Evolutionary conservation across 2,329 filamentous ascomycete species (phyloP).

Genomic region (Neopestalotiopsis clavispora): DNA sequence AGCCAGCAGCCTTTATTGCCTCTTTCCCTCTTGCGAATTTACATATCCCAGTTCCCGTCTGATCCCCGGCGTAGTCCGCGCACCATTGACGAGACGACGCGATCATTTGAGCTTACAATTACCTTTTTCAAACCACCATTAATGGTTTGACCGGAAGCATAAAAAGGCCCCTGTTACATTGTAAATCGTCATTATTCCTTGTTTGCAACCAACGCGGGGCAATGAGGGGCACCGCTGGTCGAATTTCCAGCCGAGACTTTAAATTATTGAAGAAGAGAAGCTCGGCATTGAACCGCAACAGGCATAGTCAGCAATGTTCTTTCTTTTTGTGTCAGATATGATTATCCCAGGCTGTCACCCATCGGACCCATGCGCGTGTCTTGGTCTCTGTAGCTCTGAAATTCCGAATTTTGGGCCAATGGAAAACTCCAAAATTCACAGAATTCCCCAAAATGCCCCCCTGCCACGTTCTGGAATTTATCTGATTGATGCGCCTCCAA

Average conservation of each 20-base stretch:
- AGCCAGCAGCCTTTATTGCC: background rate
- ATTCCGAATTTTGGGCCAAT: constrained; percentile 41
- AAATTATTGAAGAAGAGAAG: background rate
- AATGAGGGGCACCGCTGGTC: background rate
- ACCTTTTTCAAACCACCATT: background rate
- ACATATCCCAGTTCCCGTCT: background rate
- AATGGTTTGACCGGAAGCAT: background rate
- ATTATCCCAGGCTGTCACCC: background rate
- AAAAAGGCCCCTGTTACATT: background rate
- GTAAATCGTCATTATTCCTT: background rate
- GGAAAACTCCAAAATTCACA: constrained; percentile 30
- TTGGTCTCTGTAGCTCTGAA: constrained; percentile 23
- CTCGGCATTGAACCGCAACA: background rate
- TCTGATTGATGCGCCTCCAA: constrained; percentile 12
- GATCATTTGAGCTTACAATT: background rate
- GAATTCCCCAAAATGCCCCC: constrained; percentile 19
- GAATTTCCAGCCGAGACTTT: background rate
- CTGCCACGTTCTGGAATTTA: constrained; percentile 6
- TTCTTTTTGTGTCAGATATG: constrained; percentile 3
- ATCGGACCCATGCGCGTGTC: constrained; percentile 1
- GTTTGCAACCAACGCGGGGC: background rate
- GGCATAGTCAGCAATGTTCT: background rate
- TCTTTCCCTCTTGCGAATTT: background rate
- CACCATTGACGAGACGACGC: background rate
- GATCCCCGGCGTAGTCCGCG: background rate